These are phyloP conservation scores for Hippophae tibetana DNA, from an alignment of 306 rosid species.

Conservation along the genomic window DNA sequence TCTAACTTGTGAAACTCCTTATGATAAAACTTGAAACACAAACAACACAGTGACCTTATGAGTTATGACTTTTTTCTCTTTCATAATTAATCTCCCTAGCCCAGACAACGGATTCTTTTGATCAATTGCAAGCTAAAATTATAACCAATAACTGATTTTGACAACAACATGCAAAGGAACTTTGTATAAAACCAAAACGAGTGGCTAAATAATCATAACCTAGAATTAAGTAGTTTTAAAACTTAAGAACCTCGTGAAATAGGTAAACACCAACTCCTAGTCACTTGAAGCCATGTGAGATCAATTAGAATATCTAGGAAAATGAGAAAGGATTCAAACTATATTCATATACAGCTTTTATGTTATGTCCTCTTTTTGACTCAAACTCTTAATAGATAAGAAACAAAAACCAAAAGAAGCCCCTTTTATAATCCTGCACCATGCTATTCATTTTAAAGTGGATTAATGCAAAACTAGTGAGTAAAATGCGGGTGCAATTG, in stretches of 20 bases:
- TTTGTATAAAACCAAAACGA: not conserved
- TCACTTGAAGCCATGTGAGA: not conserved
- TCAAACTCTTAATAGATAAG: not conserved
- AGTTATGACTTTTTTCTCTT: too few species aligned
- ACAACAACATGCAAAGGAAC: not conserved
- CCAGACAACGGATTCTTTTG: not conserved
- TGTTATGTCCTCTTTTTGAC: not conserved
- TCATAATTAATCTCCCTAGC: not conserved
- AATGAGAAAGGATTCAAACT: not conserved
- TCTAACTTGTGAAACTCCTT: not conserved
- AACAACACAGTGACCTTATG: too few species aligned
- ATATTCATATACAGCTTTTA: not conserved
- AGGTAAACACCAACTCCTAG: not conserved
- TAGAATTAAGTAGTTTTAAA: too few species aligned
- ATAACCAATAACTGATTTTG: too few species aligned
- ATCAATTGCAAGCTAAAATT: not conserved
- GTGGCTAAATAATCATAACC: not conserved
- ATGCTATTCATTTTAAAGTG: too few species aligned
- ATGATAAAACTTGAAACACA: too few species aligned
- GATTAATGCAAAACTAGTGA: too few species aligned
- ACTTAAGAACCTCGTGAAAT: not conserved
- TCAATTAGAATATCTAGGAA: not conserved
- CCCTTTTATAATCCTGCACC: too few species aligned
- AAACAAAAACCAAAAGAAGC: not conserved
- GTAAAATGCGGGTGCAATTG: too few species aligned